phyloP scores from a whole-genome alignment of 2,329 filamentous ascomycete genomes.

The Dactylella cylindrospora region DNA sequence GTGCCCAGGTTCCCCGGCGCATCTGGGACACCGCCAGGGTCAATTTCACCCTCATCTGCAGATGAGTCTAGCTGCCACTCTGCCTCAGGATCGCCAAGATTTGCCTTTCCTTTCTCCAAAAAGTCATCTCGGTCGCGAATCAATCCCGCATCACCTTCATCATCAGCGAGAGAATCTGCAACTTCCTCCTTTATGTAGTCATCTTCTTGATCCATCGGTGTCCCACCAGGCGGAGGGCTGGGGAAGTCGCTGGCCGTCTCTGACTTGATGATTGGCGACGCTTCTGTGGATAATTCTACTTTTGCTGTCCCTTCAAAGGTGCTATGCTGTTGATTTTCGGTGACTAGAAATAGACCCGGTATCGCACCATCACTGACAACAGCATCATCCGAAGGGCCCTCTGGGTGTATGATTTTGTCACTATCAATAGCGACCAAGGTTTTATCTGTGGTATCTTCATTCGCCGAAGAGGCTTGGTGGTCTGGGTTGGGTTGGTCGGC shows the following conservation, averaged over 20 bases:
- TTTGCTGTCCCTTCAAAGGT: not conserved
- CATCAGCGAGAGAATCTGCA: not conserved
- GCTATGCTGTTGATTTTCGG: not conserved
- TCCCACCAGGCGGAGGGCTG: too few relatives aligned
- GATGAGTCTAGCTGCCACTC: slow-evolving; percentile 86
- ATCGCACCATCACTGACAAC: slow-evolving; percentile 8
- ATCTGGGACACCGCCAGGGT: not conserved
- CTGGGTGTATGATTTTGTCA: too few relatives aligned
- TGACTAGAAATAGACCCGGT: slow-evolving; percentile 27
- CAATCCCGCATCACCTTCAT: not conserved
- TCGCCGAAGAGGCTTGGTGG: not conserved
- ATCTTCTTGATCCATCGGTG: not conserved
- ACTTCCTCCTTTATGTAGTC: not conserved
- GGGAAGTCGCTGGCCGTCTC: too few relatives aligned
- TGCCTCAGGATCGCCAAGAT: slow-evolving; percentile 59
- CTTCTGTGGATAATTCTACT: not conserved
- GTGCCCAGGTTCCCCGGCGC: not conserved
- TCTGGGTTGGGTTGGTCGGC: not conserved
- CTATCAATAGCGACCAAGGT: too few relatives aligned
- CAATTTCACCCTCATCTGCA: slow-evolving; percentile 62
- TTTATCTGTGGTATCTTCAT: not conserved
- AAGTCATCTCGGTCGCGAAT: slow-evolving; percentile 44
- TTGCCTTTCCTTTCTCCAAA: slow-evolving; percentile 45
- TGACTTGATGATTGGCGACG: not conserved
- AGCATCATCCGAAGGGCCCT: too few relatives aligned